These are phyloP conservation scores for Cucurbita maxima DNA, from an alignment of 306 rosid genomes.

Conservation along the genomic window DNA sequence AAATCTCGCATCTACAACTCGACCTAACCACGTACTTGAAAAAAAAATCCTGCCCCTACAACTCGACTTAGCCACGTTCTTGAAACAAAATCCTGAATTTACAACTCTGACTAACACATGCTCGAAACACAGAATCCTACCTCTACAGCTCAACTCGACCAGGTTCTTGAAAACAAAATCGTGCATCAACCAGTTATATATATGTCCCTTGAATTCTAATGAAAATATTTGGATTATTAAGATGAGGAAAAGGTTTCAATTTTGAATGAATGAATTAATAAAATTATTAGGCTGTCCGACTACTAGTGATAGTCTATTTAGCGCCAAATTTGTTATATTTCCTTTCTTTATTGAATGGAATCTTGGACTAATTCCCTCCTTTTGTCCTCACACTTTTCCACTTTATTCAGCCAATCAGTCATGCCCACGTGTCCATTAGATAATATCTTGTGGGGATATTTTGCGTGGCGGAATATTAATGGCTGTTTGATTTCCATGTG, in stretches of 20 bases:
- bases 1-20: too few relatives aligned
- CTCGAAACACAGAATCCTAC: too few relatives aligned
- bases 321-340: slow-evolving; percentile 7
- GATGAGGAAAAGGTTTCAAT: not conserved
- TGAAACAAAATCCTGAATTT: too few relatives aligned
- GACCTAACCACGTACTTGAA: too few relatives aligned
- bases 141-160: not conserved
- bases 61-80: too few relatives aligned
- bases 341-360: not conserved
- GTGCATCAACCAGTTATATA: not conserved
- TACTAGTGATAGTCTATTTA: slow-evolving; percentile 3
- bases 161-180: not conserved
- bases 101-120: too few relatives aligned
- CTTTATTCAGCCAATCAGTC: not conserved
- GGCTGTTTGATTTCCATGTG: not conserved
- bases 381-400: not conserved
- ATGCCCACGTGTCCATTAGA: not conserved
- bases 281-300: not conserved
- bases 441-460: not conserved
- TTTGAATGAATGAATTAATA: not conserved
- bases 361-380: slow-evolving; percentile 6
- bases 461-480: not conserved
- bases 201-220: not conserved
- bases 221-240: not conserved
- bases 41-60: too few relatives aligned